Conservation (phyloP, 495 filamentous ascomycete species). For the Trichoderma asperelloides region DNA sequence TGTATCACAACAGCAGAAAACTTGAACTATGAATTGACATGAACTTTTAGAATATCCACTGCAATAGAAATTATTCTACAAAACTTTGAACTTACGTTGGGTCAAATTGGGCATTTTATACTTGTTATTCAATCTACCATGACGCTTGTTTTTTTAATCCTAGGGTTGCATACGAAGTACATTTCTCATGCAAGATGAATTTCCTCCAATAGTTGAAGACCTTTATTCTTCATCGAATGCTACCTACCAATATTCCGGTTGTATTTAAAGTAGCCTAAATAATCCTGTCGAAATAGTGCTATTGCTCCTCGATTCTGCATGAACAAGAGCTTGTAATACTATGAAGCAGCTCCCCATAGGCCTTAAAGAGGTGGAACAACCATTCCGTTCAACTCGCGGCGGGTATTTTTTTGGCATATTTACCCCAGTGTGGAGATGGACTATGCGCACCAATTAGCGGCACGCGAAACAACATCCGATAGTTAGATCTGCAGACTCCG, state of each 20-base stretch:
- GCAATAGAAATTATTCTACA: background rate
- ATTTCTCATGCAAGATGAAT: background rate
- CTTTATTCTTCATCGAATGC: background rate
- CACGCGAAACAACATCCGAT: background rate
- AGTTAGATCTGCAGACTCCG: background rate
- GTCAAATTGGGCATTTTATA: background rate
- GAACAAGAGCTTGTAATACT: background rate
- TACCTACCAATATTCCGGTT: background rate
- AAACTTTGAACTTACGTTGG: background rate
- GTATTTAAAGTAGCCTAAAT: background rate
- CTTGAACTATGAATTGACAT: too few relatives aligned
- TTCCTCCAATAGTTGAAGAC: background rate
- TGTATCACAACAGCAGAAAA: too few relatives aligned
- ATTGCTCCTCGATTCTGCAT: background rate
- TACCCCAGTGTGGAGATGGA: background rate
- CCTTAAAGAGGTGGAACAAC: conserved; percentile 2
- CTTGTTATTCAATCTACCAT: background rate
- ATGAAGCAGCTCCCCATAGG: background rate
- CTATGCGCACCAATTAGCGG: background rate
- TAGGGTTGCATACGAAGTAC: background rate
- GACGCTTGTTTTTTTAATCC: background rate
- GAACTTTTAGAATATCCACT: background rate
- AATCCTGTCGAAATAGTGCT: background rate
- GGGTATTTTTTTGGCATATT: background rate
- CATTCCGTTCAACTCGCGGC: background rate